phyloP scores from a whole-genome alignment of 2,329 filamentous ascomycete genomes.

The Colletotrichum sp. region DNA sequence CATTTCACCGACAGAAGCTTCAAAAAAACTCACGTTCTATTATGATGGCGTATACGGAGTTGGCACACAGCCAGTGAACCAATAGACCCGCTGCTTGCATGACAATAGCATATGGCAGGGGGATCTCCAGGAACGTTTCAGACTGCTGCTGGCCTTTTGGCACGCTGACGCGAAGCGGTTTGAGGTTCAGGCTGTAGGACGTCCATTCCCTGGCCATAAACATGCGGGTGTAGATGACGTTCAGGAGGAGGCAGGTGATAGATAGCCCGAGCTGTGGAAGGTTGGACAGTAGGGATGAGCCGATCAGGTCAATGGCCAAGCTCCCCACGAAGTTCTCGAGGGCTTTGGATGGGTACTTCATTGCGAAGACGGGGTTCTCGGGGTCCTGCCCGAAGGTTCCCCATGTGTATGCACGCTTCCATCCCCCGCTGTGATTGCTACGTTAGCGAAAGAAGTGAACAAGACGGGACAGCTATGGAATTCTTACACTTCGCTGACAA shows the following conservation, averaged over 20 bases:
- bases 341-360: not conserved
- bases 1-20: fast-evolving
- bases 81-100: not conserved
- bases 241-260: not conserved
- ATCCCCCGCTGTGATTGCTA: not conserved
- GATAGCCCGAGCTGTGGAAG: not conserved
- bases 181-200: not conserved
- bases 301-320: not conserved
- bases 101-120: not conserved
- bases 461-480: not conserved
- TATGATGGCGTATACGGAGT: not conserved
- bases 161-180: not conserved
- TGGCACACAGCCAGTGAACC: not conserved
- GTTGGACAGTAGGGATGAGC: not conserved
- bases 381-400: not conserved
- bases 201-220: not conserved
- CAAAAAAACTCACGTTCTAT: not conserved
- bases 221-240: not conserved
- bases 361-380: not conserved
- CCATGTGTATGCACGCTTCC: not conserved
- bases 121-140: not conserved
- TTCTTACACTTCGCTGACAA: not conserved
- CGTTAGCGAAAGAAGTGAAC: not conserved
- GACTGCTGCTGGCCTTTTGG: not conserved
- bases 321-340: not conserved